Evolutionary conservation across 2,329 filamentous ascomycete genomes (phyloP).

Genomic region (Xylariaceae sp.): DNA sequence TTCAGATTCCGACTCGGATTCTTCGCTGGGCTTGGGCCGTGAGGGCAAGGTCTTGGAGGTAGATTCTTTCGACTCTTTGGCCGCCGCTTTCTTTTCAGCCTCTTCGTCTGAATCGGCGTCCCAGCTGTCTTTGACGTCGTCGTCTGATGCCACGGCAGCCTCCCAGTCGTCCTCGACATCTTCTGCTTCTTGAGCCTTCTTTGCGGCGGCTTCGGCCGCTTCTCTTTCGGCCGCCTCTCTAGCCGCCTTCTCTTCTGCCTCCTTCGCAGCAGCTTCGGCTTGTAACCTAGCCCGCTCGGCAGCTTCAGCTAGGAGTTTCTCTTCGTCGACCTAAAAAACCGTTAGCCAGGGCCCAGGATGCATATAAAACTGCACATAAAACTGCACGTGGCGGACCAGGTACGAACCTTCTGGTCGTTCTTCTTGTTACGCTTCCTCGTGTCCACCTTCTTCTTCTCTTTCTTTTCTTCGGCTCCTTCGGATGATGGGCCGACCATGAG

Average conservation of each 20-base stretch:
- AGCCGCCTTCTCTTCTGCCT: slow-evolving; percentile 56
- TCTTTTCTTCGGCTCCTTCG: slow-evolving; percentile 52
- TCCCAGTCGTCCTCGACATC: slow-evolving; percentile 84
- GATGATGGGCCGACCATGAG: slow-evolving; percentile 65
- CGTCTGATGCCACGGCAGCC: slow-evolving; percentile 68
- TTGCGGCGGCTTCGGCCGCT: slow-evolving; percentile 47
- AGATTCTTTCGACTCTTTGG: slow-evolving; percentile 11
- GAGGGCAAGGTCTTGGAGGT: slow-evolving; percentile 28
- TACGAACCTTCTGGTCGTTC: slow-evolving; percentile 47
- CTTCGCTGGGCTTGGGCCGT: slow-evolving; percentile 29
- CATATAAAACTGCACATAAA: no score
- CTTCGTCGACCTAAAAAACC: slow-evolving; percentile 59
- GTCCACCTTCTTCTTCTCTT: slow-evolving; percentile 76
- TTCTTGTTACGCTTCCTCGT: slow-evolving; percentile 67
- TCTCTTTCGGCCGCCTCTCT: slow-evolving; percentile 52
- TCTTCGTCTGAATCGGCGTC: slow-evolving; percentile 80
- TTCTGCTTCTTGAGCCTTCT: slow-evolving; percentile 51
- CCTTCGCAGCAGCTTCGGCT: slow-evolving; percentile 61
- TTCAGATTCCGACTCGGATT: slow-evolving; percentile 45
- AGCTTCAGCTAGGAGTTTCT: slow-evolving; percentile 71
- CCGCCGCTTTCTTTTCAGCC: slow-evolving; percentile 39
- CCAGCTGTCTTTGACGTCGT: slow-evolving; percentile 89
- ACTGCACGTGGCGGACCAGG: neutral
- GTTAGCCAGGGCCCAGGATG: no score
- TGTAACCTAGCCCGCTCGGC: slow-evolving; percentile 64